phyloP scores from a whole-genome alignment of 768 basidiomycete genomes.

The Agaricus sinodeliciosus region DNA sequence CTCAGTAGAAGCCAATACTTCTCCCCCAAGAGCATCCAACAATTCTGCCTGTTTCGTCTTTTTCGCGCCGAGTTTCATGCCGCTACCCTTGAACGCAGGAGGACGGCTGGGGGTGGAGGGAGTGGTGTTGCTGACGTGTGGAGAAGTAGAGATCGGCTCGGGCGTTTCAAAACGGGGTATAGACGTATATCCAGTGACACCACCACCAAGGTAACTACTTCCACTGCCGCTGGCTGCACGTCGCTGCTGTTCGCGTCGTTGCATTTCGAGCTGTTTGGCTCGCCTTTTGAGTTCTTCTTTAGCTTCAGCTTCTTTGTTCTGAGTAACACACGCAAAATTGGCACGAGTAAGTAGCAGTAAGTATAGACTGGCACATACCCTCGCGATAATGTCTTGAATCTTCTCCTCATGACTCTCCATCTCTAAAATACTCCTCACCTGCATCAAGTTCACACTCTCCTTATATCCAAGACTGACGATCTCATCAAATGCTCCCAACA shows the following conservation, averaged over 20 bases:
- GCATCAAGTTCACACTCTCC: conserved; percentile 72
- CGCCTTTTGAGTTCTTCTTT: conserved; percentile 98
- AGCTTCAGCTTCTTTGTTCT: conserved; percentile 99
- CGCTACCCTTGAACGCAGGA: conserved; percentile 87
- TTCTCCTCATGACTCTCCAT: conserved; percentile 93
- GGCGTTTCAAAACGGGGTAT: conserved; percentile 68
- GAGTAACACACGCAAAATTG: conserved; percentile 5
- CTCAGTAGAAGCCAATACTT: conserved; percentile 47
- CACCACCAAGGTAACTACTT: conserved; percentile 59
- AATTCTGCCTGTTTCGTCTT: conserved; percentile 87
- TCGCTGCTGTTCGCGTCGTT: conserved; percentile 88
- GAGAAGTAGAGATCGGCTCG: conserved; percentile 33
- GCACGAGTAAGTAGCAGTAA: background rate
- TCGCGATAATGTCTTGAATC: conserved; percentile 96
- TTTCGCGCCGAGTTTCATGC: conserved; percentile 96
- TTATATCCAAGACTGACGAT: conserved; percentile 86
- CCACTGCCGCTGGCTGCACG: conserved; percentile 52
- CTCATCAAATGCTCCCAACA: conserved; percentile 95
- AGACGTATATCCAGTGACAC: conserved; percentile 63
- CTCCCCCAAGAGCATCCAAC: conserved; percentile 81
- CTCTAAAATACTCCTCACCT: conserved; percentile 72
- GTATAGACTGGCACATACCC: conserved; percentile 42
- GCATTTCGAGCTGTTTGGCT: conserved; percentile 97
- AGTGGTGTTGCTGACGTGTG: conserved; percentile 34
- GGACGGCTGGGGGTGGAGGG: conserved; percentile 45